These are phyloP conservation scores for Fusarium anthophilum DNA, from an alignment of 2,329 filamentous ascomycete genomes.

Conservation along the genomic window DNA sequence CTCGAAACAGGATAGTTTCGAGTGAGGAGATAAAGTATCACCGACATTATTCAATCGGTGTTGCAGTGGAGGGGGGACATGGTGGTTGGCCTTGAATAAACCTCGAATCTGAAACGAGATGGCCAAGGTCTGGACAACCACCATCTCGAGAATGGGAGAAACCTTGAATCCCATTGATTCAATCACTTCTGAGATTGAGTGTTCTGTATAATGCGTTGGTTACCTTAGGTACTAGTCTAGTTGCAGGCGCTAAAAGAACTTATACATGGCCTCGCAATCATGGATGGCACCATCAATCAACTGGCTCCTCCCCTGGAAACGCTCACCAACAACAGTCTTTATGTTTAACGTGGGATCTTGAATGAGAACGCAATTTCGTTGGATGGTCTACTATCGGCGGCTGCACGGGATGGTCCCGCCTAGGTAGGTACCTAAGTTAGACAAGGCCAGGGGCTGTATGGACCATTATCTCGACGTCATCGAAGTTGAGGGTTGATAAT, in stretches of 20 bases:
- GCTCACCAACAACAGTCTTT: neutral
- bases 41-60: neutral
- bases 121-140: constrained; percentile 3
- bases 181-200: neutral
- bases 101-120: constrained; percentile 23
- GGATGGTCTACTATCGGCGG: constrained; percentile 19
- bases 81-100: constrained; percentile 2
- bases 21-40: neutral
- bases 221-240: neutral
- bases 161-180: constrained; percentile 8
- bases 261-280: constrained; percentile 7
- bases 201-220: neutral
- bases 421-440: neutral
- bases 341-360: constrained; percentile 18
- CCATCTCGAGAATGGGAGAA: constrained; percentile 10
- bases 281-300: constrained; percentile 6
- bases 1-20: constrained; percentile 11
- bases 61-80: neutral
- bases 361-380: constrained; percentile 21
- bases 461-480: constrained; percentile 23
- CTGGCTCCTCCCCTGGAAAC: neutral
- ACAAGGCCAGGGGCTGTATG: constrained; percentile 10
- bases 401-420: constrained; percentile 24
- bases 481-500: neutral
- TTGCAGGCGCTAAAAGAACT: neutral